Evolutionary conservation across 257 asterid genomes (phyloP).

Genomic region (Handroanthus guayacan): DNA sequence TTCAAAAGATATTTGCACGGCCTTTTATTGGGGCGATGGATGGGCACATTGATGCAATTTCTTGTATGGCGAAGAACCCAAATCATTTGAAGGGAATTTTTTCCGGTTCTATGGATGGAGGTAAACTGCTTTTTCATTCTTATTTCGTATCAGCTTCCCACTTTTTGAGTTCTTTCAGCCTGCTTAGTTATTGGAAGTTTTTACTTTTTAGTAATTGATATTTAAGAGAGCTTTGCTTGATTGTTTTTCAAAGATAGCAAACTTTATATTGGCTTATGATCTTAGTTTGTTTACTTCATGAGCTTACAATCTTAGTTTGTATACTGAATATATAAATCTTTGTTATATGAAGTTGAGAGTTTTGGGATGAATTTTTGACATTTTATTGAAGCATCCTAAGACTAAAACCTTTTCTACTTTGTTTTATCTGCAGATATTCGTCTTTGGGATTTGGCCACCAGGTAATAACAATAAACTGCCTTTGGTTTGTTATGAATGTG

Average conservation of each 20-base stretch:
- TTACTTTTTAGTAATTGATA: slow-evolving; percentile 13
- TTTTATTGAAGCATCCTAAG: slow-evolving; percentile 24
- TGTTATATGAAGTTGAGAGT: slow-evolving; percentile 1
- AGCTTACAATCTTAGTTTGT: background rate
- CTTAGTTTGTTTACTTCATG: background rate
- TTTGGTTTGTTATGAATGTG: slow-evolving; percentile 28
- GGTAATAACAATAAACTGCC: slow-evolving; percentile 51
- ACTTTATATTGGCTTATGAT: background rate
- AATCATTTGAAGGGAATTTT: slow-evolving; percentile 80
- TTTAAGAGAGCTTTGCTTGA: slow-evolving; percentile 14
- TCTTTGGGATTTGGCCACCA: slow-evolving; percentile 90
- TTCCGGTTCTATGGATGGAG: slow-evolving; percentile 98
- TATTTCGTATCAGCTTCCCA: background rate
- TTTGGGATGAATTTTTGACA: slow-evolving; percentile 22
- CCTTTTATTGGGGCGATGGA: slow-evolving; percentile 97
- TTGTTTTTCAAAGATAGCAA: background rate
- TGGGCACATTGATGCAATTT: slow-evolving; percentile 88
- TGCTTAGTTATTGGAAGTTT: background rate
- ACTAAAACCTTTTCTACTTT: slow-evolving; percentile 24
- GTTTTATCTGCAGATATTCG: slow-evolving; percentile 78
- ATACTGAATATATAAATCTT: background rate
- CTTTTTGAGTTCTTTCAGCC: slow-evolving; percentile 14
- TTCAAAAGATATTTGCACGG: slow-evolving; percentile 72
- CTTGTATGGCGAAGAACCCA: slow-evolving; percentile 91
- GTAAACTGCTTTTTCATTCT: slow-evolving; percentile 40